Percentiles rank a stretch among this genome's conserved stretches.
These are phyloP conservation scores for Kwoniella sp. DNA, from an alignment of 768 basidiomycete species.

Conservation along the genomic window DNA sequence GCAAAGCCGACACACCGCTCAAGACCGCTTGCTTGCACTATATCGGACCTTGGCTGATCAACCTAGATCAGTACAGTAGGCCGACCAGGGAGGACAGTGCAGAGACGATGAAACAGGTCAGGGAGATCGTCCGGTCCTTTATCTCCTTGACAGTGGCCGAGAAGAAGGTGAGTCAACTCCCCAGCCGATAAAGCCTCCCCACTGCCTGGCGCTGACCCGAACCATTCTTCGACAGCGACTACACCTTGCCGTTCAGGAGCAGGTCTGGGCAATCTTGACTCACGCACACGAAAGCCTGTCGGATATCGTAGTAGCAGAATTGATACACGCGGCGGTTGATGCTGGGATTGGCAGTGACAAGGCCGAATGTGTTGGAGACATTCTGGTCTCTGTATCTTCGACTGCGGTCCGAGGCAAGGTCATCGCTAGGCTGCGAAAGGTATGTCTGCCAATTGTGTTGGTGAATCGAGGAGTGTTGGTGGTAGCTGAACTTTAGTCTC, in stretches of 20 bases:
- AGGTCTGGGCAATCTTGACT: conserved; percentile 76
- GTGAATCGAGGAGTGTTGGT: not conserved
- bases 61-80: conserved; percentile 71
- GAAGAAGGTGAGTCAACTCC: conserved; percentile 63
- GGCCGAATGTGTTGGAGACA: conserved; percentile 74
- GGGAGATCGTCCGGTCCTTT: conserved; percentile 78
- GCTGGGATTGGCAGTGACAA: conserved; percentile 74
- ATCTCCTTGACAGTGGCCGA: conserved; percentile 74
- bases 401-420: conserved; percentile 77
- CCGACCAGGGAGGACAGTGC: conserved; percentile 71
- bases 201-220: not conserved
- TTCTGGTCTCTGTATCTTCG: conserved; percentile 72
- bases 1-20: conserved; percentile 60
- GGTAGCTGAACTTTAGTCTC: conserved; percentile 6
- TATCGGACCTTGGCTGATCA: conserved; percentile 85
- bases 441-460: conserved; percentile 46
- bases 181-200: not conserved
- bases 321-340: conserved; percentile 80
- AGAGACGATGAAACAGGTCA: conserved; percentile 71
- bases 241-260: conserved; percentile 67
- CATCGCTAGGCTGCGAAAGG: conserved; percentile 77
- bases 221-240: conserved; percentile 60
- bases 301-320: conserved; percentile 76
- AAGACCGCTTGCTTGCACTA: conserved; percentile 77
- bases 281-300: conserved; percentile 69